Percentiles rank a stretch among this genome's conserved stretches.
These are phyloP conservation scores for Irpex rosettiformis DNA, from an alignment of 1,284 basidiomycete genomes.

Conservation along the genomic window DNA sequence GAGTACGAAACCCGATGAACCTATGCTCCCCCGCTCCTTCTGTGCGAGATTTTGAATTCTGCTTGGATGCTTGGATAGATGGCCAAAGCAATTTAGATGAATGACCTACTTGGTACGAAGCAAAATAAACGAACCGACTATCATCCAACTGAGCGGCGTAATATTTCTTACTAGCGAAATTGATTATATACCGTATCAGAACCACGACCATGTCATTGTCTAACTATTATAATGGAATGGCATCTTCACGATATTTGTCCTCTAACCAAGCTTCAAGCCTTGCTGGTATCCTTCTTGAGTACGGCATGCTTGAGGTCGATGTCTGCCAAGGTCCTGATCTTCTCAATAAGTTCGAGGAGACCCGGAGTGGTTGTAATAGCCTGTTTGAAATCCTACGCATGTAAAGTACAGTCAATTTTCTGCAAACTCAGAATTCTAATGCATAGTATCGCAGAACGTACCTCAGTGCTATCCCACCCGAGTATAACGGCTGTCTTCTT, in stretches of 20 bases:
- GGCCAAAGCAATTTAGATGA: no score
- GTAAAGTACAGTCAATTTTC: background rate
- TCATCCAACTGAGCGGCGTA: no score
- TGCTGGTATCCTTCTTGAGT: background rate
- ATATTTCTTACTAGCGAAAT: no score
- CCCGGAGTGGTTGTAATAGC: background rate
- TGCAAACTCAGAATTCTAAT: background rate
- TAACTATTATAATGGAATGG: no score
- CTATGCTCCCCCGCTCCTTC: conserved; percentile 28
- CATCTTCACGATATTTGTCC: no score
- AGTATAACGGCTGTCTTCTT: background rate
- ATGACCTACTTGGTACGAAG: no score
- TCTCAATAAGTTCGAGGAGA: background rate
- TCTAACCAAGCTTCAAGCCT: no score
- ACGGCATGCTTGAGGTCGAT: background rate
- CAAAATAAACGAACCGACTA: no score
- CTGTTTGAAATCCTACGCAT: background rate
- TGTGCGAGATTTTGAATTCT: conserved; percentile 25
- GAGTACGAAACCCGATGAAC: conserved; percentile 29
- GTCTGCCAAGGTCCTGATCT: background rate
- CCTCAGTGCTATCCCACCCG: background rate
- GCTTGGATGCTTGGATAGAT: conserved; percentile 28
- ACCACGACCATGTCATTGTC: no score
- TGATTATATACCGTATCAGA: no score
- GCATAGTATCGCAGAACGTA: no score